Base-by-base conservation (phyloP, 768 basidiomycete genomes). In the Boletus reticuloceps region DNA sequence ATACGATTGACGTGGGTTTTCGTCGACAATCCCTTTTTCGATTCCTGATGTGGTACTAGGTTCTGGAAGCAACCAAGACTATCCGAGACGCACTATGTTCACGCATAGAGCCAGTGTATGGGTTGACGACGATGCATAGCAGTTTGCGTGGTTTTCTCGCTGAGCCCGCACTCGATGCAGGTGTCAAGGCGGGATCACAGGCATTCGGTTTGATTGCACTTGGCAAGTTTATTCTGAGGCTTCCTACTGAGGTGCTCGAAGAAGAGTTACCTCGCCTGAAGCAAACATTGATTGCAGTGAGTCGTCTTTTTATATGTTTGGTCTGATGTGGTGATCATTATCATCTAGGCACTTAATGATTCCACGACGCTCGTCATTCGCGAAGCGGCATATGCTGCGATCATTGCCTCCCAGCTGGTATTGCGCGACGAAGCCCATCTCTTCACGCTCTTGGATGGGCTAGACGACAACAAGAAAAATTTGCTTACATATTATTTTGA, bases 391-490 rank as follows among this genome's bases (percentile, higher is more conserved):
- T 89, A 91, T 3, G 86, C 86, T 2, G 78, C 83, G 14, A 91
- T 92, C 64, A 90, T 91, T 57, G 87, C 92, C 14, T 88, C 90
- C 0, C 92, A 94, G 62, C 76, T 92, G 32, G 85, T 93, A 52
- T 74, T 94, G 39, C 82, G 84, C 25, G 91, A 94, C 64, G 92
- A 94, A 66, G 84, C 85, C 0, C 89, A 91, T 60, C 75, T 94
- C 1, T 94, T 94, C 62, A 76, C 82, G 37, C 80, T 94, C 17
- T 74, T 94, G 43, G 89, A 91, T 54, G 89, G 88, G 6, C 77
- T 94, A 40, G 84, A 89, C n/a, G 88, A 91, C 56, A 90, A 91
- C 63, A 91, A 94, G 78, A 93, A 92, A 78, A 93, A 94, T 66
- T 75, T 94, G 17, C 75, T 94, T 47, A 91, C 92, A 2, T 94